Conservation (phyloP, 768 basidiomycete species). For the Amanita brunnescens region DNA sequence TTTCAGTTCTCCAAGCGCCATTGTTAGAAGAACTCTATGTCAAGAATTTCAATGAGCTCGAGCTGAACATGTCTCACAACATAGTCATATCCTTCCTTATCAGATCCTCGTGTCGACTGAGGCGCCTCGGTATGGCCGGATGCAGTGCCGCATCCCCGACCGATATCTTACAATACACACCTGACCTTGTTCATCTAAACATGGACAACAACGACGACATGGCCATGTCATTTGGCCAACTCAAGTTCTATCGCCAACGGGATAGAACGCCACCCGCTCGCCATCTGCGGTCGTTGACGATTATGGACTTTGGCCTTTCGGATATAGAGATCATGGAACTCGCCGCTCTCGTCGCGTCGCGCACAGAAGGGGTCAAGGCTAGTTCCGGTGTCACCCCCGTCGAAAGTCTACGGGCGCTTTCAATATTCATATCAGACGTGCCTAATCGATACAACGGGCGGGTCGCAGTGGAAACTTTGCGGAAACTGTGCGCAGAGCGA, state of each 20-base stretch:
- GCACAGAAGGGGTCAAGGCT: not conserved
- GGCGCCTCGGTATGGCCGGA: not conserved
- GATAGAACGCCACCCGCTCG: not conserved
- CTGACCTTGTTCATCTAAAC: constrained; percentile 1
- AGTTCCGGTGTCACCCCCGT: not conserved
- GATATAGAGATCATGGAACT: not conserved
- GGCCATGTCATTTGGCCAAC: not conserved
- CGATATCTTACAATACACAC: not conserved
- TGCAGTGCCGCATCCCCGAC: not conserved
- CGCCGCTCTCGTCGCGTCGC: not conserved
- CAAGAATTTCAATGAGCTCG: not conserved
- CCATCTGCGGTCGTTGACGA: not conserved
- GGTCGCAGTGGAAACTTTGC: not conserved
- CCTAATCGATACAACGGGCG: not conserved
- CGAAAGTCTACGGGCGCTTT: not conserved
- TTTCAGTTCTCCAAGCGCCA: not conserved
- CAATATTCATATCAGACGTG: not conserved
- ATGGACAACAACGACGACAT: not conserved
- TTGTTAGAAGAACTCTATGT: constrained; percentile 1
- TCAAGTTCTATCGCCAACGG: not conserved
- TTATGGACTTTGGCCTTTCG: not conserved
- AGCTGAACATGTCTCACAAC: not conserved
- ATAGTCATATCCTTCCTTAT: not conserved
- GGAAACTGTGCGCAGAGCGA: not conserved
- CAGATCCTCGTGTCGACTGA: constrained; percentile 1